Base-by-base conservation (phyloP, 305 asterid genomes). In the Ilex paraguariensis region DNA sequence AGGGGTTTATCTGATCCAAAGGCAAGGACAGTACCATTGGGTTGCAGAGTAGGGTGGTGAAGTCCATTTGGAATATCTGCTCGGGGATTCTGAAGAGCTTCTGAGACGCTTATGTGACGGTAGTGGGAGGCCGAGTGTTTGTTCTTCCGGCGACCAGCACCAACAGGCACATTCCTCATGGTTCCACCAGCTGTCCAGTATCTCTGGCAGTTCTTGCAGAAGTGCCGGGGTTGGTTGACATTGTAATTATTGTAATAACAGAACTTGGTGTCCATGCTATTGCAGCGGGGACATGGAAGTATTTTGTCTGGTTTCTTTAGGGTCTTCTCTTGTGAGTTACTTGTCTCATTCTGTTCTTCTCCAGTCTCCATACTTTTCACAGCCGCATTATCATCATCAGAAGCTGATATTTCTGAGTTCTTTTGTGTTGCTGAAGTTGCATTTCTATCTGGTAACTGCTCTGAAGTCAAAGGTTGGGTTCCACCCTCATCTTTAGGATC, bases 161-260 rank as follows among this genome's bases (percentile, higher is more conserved):
- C 77, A 32, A 73, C 70, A 49, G 61, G 77, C n/a, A 73, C 70
- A 16, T 68, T 73, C 66, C 77, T 67, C 73, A 73, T 67, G 63
- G 67, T 73, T 53, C 77, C 77, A 36, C 77, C 73, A 49, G 77
- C 73, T 17, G 77, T 73, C 77, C 77, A 72, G 63, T 72, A 72
- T 72, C 77, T 72, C 62, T 72, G 77, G 57, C 77, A 72, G 5
- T 72, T 72, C 64, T 63, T 67, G 53, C 77, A 73, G 63, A 73
- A 73, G 36, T 73, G 73, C 8, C 77, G 44, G 58, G 73, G 77
- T 49, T 73, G 77, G 54, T 59, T 67, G 31, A 73, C 73, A 40
- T 73, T 73, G 70, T 67, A 73, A 54, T 72, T 72, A 50, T 72
- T 72, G 65, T 59, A 72, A 59, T 72, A 72, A 63, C 77, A 72